Percentiles rank a stretch among this genome's conserved stretches.
These are phyloP conservation scores for Clonostachys byssicola DNA, from an alignment of 2,329 filamentous ascomycete species.

Conservation along the genomic window DNA sequence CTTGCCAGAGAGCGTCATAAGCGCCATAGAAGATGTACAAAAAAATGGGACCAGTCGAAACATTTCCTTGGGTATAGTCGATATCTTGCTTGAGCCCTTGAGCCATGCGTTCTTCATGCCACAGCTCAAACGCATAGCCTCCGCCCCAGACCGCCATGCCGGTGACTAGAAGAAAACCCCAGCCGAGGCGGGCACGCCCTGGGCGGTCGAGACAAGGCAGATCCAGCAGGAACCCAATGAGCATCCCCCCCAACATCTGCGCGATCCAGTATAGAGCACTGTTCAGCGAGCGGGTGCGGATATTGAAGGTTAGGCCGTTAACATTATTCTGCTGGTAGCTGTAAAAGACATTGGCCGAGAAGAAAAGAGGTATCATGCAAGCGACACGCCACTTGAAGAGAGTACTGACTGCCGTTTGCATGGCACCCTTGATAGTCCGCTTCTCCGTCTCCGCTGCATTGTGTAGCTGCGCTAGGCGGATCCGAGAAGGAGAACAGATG, in stretches of 20 bases:
- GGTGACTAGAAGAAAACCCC: conserved; percentile 37
- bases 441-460: conserved; percentile 29
- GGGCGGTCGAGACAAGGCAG: conserved; percentile 32
- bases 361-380: conserved; percentile 48
- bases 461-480: conserved; percentile 29
- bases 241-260: conserved; percentile 48
- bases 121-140: conserved; percentile 62
- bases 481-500: conserved; percentile 40
- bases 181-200: conserved; percentile 39
- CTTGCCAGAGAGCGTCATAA: conserved; percentile 66
- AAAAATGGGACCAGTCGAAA: conserved; percentile 60
- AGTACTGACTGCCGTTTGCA: conserved; percentile 27
- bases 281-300: conserved; percentile 51
- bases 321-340: conserved; percentile 52
- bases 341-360: conserved; percentile 51
- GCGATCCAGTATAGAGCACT: conserved; percentile 51
- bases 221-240: conserved; percentile 41
- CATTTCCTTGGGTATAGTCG: conserved; percentile 38
- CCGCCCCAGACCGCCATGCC: conserved; percentile 53
- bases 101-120: conserved; percentile 39
- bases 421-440: conserved; percentile 25
- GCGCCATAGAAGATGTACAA: conserved; percentile 69
- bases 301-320: conserved; percentile 50
- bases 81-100: conserved; percentile 34
- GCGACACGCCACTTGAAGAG: conserved; percentile 38